These are phyloP conservation scores for Boletus rubescentipes DNA, from an alignment of 768 basidiomycete species.

Conservation along the genomic window DNA sequence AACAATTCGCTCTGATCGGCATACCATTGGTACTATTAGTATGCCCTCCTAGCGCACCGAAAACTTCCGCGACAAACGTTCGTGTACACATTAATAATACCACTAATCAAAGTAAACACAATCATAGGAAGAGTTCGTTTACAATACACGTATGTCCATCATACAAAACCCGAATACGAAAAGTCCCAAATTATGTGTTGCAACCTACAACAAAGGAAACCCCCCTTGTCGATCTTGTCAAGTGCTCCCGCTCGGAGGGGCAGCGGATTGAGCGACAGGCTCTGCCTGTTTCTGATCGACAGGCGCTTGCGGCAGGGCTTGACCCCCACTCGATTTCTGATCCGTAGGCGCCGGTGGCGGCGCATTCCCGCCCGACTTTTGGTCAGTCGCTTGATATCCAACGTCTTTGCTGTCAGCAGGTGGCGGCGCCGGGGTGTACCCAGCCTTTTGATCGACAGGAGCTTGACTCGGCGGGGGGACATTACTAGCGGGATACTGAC, in stretches of 20 bases:
- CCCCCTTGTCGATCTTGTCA: background rate
- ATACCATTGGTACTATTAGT: too few relatives aligned
- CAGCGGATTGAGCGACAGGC: background rate
- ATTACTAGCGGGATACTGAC: background rate
- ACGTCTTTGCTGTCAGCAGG: background rate
- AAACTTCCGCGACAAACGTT: too few relatives aligned
- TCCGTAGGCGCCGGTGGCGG: background rate
- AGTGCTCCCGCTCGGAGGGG: background rate
- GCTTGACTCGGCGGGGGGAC: background rate
- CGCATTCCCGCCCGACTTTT: background rate
- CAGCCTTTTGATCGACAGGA: constrained; percentile 10
- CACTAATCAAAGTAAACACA: background rate
- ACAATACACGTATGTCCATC: background rate
- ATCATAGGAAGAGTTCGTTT: background rate
- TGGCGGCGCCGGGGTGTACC: background rate
- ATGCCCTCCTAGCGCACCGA: too few relatives aligned
- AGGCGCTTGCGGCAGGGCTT: background rate
- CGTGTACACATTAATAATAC: background rate
- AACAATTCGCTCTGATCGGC: too few relatives aligned
- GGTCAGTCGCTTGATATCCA: background rate
- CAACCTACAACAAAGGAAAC: background rate
- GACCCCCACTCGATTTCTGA: background rate
- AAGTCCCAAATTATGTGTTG: background rate
- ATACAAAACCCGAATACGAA: background rate
- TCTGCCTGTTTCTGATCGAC: constrained; percentile 10